Percentiles rank a stretch among this genome's conserved stretches.
Conservation (phyloP, 108 stramenopile species). For the Craspedostauros australis region DNA sequence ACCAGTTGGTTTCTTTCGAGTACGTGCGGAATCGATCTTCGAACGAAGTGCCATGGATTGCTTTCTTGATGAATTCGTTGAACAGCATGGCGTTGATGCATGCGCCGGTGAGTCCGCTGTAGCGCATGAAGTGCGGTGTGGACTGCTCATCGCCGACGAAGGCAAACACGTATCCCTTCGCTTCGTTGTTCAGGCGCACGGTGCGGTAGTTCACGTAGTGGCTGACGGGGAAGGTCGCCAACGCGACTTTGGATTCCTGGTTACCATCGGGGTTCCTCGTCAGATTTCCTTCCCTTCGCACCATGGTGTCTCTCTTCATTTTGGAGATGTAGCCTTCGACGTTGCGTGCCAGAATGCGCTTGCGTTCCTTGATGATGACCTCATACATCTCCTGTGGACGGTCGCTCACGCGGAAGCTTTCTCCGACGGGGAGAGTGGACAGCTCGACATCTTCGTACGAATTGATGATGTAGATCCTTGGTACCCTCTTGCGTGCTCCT, state of each 20-base stretch:
- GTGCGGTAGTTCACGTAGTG: conserved; percentile 32
- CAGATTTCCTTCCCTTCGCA: conserved; percentile 24
- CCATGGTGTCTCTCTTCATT: conserved; percentile 3
- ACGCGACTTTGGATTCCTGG: conserved; percentile 23
- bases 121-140: conserved; percentile 37
- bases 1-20: conserved; percentile 22
- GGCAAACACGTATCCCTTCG: conserved; percentile 25
- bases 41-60: conserved; percentile 24
- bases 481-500: conserved; percentile 14
- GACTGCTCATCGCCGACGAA: conserved; percentile 30
- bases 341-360: conserved; percentile 16
- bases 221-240: conserved; percentile 28
- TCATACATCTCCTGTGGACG: conserved; percentile 18
- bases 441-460: conserved; percentile 10
- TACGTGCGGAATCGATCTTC: conserved; percentile 15
- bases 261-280: conserved; percentile 19
- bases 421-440: conserved; percentile 11
- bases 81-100: conserved; percentile 30
- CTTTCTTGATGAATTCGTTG: conserved; percentile 19
- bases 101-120: conserved; percentile 23
- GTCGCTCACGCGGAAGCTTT: conserved; percentile 19
- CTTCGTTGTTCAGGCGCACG: conserved; percentile 15
- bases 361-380: conserved; percentile 14
- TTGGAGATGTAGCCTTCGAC: conserved; percentile 19
- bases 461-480: conserved; percentile 19